Evolutionary conservation across 306 rosid genomes (phyloP).

Genomic region (Corylus americana): DNA sequence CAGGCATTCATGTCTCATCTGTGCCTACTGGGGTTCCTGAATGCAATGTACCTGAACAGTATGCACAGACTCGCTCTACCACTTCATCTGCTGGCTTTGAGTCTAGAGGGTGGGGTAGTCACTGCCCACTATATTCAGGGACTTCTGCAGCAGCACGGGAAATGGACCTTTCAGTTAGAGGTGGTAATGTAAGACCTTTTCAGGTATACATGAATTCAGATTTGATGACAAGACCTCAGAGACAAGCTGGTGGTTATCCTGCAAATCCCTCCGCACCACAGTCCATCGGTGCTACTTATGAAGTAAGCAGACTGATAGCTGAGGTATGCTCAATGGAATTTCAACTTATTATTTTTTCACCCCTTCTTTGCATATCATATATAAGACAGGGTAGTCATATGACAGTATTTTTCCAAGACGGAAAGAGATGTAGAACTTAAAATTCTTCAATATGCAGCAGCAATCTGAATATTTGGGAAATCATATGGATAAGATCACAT

Average conservation of each 20-base stretch:
- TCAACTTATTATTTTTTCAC: background rate
- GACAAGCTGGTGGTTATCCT: background rate
- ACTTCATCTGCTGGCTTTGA: background rate
- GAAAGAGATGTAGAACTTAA: background rate
- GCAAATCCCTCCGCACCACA: background rate
- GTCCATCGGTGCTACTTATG: background rate
- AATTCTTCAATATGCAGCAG: background rate
- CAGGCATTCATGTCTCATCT: background rate
- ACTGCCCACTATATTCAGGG: background rate
- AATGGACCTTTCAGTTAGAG: background rate
- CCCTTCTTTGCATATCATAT: background rate
- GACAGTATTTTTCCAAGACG: background rate
- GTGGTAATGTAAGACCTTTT: background rate
- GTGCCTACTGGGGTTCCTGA: constrained; percentile 12
- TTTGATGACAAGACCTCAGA: background rate
- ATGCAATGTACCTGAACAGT: background rate
- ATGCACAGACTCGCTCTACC: background rate
- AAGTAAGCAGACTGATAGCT: background rate
- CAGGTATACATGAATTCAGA: background rate
- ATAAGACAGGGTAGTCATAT: background rate
- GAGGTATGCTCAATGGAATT: constrained; percentile 14
- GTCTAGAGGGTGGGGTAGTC: background rate
- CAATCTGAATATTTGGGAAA: background rate
- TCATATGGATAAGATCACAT: background rate
- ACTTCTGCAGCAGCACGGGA: background rate